phyloP scores from a whole-genome alignment of 139 green algal genomes.

The Chlorella sorokiniana region DNA sequence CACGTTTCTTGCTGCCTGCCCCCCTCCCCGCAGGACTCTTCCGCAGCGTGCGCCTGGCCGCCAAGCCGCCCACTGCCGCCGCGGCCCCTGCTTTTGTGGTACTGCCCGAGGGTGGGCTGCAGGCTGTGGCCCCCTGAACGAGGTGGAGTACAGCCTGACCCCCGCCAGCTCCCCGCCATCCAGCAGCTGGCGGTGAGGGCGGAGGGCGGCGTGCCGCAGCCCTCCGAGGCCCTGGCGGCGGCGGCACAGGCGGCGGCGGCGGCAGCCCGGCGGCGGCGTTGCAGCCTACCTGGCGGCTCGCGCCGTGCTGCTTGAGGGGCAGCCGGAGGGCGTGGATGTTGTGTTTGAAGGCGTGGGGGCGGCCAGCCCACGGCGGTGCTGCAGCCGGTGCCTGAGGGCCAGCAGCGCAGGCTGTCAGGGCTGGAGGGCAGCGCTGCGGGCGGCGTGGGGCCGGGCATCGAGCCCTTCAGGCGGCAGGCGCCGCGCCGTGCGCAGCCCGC shows the following conservation, averaged over 20 bases:
- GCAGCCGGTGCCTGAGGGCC: constrained; percentile 6
- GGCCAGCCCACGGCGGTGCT: constrained; percentile 59
- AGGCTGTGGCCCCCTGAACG: constrained; percentile 64
- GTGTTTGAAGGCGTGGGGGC: constrained; percentile 58
- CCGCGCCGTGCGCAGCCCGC: constrained; percentile 11
- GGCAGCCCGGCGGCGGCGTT: background rate
- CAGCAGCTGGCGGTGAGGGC: constrained; percentile 53
- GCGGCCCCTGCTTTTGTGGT: constrained; percentile 11
- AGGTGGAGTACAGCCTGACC: constrained; percentile 58
- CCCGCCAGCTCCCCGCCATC: constrained; percentile 64
- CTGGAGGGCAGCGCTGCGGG: constrained; percentile 41
- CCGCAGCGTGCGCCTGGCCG: constrained; percentile 26
- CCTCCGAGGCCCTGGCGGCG: background rate
- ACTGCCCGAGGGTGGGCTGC: constrained; percentile 21
- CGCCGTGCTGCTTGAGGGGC: constrained; percentile 12
- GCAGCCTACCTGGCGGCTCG: constrained; percentile 27
- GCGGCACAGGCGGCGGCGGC: background rate
- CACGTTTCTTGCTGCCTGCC: background rate
- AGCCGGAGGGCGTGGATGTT: background rate
- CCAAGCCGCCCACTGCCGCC: background rate
- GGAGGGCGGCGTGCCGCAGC: constrained; percentile 59
- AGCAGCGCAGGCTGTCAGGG: constrained; percentile 26
- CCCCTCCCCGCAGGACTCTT: constrained; percentile 12
- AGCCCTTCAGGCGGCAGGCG: constrained; percentile 57
- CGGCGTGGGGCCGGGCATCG: constrained; percentile 75